Percentiles rank a stretch among this genome's conserved stretches.
These are phyloP conservation scores for Tilletia walkeri DNA, from an alignment of 1,284 basidiomycete genomes.

Conservation along the genomic window DNA sequence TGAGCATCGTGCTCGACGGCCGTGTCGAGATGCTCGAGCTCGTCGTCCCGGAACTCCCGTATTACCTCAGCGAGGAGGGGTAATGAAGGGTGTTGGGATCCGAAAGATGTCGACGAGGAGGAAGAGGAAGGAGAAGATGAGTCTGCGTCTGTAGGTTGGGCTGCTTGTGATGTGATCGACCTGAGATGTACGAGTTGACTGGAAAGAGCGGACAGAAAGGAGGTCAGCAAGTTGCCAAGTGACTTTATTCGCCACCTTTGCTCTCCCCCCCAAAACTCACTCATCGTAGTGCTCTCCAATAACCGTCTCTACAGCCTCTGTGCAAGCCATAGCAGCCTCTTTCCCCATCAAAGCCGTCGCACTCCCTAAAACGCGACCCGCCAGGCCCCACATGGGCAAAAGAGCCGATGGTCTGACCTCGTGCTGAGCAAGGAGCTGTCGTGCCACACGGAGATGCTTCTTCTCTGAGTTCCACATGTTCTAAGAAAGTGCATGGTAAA, in stretches of 20 bases:
- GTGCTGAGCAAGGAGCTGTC: slow-evolving; percentile 79
- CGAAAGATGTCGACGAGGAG: background rate
- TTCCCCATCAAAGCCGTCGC: slow-evolving; percentile 82
- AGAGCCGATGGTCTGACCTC: slow-evolving; percentile 77
- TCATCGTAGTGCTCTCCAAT: slow-evolving; percentile 98
- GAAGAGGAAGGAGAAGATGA: background rate
- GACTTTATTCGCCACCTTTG: background rate
- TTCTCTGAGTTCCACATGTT: slow-evolving; percentile 97
- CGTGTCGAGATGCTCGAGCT: slow-evolving; percentile 87
- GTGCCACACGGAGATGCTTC: slow-evolving; percentile 82
- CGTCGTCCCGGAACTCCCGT: slow-evolving; percentile 86
- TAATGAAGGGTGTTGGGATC: slow-evolving; percentile 66
- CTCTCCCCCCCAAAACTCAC: slow-evolving; percentile 61
- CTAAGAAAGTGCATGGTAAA: slow-evolving; percentile 57
- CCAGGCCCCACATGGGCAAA: slow-evolving; percentile 77
- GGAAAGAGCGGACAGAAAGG: background rate
- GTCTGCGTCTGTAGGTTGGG: background rate
- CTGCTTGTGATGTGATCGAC: slow-evolving; percentile 21
- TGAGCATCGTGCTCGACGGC: slow-evolving; percentile 87
- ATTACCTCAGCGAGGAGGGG: slow-evolving; percentile 74
- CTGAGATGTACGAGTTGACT: slow-evolving; percentile 44
- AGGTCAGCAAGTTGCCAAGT: background rate
- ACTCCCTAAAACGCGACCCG: slow-evolving; percentile 80
- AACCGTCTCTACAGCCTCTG: slow-evolving; percentile 93
- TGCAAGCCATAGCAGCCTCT: slow-evolving; percentile 96